Base-by-base conservation (phyloP, 768 basidiomycete genomes). In the Mycena filopes region DNA sequence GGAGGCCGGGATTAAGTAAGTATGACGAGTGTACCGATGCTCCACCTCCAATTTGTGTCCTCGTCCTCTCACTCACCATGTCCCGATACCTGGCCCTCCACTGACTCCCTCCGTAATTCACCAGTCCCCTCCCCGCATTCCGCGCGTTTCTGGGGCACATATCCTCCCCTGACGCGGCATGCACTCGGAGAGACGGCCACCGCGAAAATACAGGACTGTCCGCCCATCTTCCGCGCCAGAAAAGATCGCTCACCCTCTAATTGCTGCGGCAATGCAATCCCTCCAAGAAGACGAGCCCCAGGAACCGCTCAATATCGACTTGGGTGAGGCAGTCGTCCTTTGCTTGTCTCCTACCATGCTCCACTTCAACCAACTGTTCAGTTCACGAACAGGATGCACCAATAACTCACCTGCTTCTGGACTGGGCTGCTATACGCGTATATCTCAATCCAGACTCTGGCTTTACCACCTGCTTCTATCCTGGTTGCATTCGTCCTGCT, bases 221-320 rank as follows among this genome's bases (percentile, higher is more conserved):
- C 55, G 62, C 2, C 63, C 63, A 21, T 50, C 25, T 23, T 59
- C 50, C 9, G 63, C 63, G 12, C 63, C 63, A 58, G 55, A 51
- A 53, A 51, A 46, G 16, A 3, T 43, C 0, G 0, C n/a, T 0
- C 28, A 58, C 42, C 18, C 63, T 20, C 26, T 58, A 43, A 55
- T 58, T 16, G 41, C 63, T 8, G 15, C 49, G 10, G 47, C 56
- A 2, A 65, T 65, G 63, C 63, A 25, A 23, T 46, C 63, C n/a
- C 43, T 59, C 4, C 50, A 23, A 8, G 63, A 64, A 25, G 63
- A 64, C 56, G 55, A 63, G 15, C 1, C 8, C 15, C 48, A 57
- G 18, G 48, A 59, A 5, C 38, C 48, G 16, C n/a, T 59, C n/a
- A 63, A 25, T 11, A 40, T 63, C 29, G 55, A 63, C 36, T 29